Percentiles rank a stretch among this genome's conserved stretches.
Evolutionary conservation across 768 basidiomycete genomes (phyloP).

Genomic region (Lentinula boryana): DNA sequence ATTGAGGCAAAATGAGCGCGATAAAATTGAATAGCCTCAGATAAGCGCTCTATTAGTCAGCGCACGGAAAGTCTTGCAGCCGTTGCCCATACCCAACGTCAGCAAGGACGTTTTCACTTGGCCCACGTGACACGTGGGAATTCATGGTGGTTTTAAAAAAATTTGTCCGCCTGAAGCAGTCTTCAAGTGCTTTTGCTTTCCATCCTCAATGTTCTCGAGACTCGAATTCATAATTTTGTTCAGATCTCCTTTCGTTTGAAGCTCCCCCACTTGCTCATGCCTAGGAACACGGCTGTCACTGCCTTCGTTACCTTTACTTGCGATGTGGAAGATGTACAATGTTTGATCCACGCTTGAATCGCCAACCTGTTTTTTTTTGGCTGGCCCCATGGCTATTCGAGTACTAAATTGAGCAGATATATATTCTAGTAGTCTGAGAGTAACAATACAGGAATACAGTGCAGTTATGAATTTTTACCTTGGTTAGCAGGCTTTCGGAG

Average conservation of each 20-base stretch:
- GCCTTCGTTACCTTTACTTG: conserved; percentile 81
- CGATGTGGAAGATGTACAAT: conserved; percentile 57
- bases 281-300: conserved; percentile 68
- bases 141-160: no score
- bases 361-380: conserved; percentile 34
- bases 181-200: no score
- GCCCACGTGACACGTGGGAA: no score
- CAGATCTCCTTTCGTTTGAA: conserved; percentile 3
- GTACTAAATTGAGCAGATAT: conserved; percentile 69
- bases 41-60: no score
- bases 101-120: no score
- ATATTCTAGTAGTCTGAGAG: neutral
- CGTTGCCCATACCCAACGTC: no score
- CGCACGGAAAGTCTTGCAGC: no score
- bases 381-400: conserved; percentile 54
- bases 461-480: neutral
- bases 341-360: conserved; percentile 78
- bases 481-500: neutral
- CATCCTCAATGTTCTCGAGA: no score
- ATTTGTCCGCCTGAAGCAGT: no score
- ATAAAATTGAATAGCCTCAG: no score
- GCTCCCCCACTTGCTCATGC: conserved; percentile 57
- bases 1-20: no score
- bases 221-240: neutral
- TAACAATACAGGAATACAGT: neutral